Evolutionary conservation across 1,139 yeast species (phyloP).

Genomic region (Candida pseudoviswanathii): DNA sequence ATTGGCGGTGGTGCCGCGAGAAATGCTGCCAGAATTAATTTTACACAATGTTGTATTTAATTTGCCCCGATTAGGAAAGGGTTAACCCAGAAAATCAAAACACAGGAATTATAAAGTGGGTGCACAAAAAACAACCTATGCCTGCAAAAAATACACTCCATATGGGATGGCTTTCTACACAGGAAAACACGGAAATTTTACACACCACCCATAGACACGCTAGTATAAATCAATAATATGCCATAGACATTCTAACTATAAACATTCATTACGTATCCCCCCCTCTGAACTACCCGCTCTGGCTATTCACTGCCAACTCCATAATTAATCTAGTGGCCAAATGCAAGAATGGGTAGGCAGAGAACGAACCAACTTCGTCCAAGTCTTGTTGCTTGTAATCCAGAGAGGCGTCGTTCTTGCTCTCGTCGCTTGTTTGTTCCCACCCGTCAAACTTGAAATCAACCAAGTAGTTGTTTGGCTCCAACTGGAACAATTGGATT

Average conservation of each 20-base stretch:
- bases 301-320: conserved; percentile 89
- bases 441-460: conserved; percentile 98
- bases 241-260: background rate
- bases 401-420: background rate
- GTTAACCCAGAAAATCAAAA: background rate
- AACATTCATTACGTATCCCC: no score
- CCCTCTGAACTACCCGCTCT: conserved; percentile 16
- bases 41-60: conserved; percentile 2
- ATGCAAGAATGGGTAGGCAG: conserved; percentile 94
- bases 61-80: conserved; percentile 6
- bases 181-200: background rate
- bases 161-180: background rate
- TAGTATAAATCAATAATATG: background rate
- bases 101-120: no score
- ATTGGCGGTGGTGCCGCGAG: background rate
- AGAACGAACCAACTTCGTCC: conserved; percentile 80
- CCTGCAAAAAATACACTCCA: background rate
- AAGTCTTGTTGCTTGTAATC: conserved; percentile 36
- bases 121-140: background rate
- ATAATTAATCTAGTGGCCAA: conserved; percentile 88
- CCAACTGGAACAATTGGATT: conserved; percentile 92
- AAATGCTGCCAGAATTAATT: conserved; percentile 1
- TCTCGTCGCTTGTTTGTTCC: conserved; percentile 43
- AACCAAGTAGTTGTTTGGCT: conserved; percentile 92
- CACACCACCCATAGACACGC: background rate